Percentiles rank a stretch among this genome's conserved stretches.
Evolutionary conservation across 306 rosid species (phyloP).

Genomic region (Vicia faba): DNA sequence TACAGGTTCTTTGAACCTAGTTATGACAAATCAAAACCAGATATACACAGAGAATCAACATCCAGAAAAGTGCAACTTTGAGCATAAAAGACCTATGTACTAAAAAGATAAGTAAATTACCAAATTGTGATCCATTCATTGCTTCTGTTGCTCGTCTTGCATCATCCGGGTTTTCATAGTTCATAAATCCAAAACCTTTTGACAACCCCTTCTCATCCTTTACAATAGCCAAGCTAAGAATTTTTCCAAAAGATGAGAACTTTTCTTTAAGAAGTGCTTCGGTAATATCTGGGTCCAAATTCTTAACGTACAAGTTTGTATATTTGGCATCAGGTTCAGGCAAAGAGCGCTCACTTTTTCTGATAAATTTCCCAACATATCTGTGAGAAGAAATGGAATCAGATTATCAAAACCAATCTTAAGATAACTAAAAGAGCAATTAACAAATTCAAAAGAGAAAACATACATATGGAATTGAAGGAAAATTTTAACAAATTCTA

Average conservation of each 20-base stretch:
- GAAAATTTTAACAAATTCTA: too few species aligned
- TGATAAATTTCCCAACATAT: constrained; percentile 70
- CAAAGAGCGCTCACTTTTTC: too few species aligned
- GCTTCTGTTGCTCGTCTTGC: constrained; percentile 71
- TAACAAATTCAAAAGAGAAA: background rate
- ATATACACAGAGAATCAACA: too few species aligned
- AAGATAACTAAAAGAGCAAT: constrained; percentile 9
- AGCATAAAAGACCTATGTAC: too few species aligned
- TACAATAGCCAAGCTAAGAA: constrained; percentile 62
- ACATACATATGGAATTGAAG: too few species aligned
- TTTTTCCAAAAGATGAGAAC: constrained; percentile 70
- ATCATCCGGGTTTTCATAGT: constrained; percentile 68
- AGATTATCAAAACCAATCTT: constrained; percentile 14
- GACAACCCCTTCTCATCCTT: constrained; percentile 62
- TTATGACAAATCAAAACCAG: too few species aligned
- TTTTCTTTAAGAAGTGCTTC: constrained; percentile 58
- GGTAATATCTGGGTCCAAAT: too few species aligned
- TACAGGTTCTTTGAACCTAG: too few species aligned
- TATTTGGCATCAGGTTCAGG: too few species aligned
- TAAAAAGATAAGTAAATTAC: too few species aligned
- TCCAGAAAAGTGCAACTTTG: too few species aligned
- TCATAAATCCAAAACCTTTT: constrained; percentile 79
- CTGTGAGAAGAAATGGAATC: constrained; percentile 46
- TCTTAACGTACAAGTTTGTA: too few species aligned
- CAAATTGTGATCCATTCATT: constrained; percentile 67